Base-by-base conservation (phyloP, 805 yeast species). In the Monosporozyma aquatica region DNA sequence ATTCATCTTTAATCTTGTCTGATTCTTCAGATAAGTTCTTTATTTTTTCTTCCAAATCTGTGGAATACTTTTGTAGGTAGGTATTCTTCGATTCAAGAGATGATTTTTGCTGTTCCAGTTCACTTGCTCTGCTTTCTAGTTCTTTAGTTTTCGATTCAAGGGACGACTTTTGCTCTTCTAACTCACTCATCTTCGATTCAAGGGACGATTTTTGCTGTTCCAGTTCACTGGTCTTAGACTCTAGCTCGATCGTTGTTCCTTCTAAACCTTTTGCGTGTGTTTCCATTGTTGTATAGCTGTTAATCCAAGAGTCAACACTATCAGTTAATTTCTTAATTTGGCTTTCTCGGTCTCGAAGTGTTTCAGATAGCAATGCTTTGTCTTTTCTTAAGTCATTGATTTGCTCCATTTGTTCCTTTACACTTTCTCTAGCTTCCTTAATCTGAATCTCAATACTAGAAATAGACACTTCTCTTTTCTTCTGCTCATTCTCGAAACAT, bases 381-480 rank as follows among this genome's bases (percentile, higher is more conserved):
- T 23, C 35, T 24, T 25, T n/a, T 23, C 17, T 24, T 3, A 30
- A 13, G 7, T 27, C 36, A 15, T 28, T 17, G 17, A 35, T n/a
- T 10, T 32, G 22, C 18, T 32, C 35, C 35, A 32, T 32, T 32
- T 32, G 35, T 18, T 32, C 35, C 11, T 32, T 32, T 7, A 32
- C 6, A 18, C 18, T 32, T 11, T 3, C 23, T 11, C 23, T 17
- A 18, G 35, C 17, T 15, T 41, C 38, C n/a, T 18, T 15, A 21
- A 41, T 14, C 37, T 27, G 29, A 22, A 18, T 18, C 20, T 41
- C 43, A 8, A 34, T 27, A 15, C 35, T 25, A n/a, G 20, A 11
- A 6, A 27, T 21, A 33, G 25, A 26, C 1, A 13, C 8, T 3
- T 25, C 24, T 6, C 28, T 20, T n/a, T 25, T 26, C 11, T 38